phyloP scores from a whole-genome alignment of 23 red algal species.

The Gracilariopsis chorda region DNA sequence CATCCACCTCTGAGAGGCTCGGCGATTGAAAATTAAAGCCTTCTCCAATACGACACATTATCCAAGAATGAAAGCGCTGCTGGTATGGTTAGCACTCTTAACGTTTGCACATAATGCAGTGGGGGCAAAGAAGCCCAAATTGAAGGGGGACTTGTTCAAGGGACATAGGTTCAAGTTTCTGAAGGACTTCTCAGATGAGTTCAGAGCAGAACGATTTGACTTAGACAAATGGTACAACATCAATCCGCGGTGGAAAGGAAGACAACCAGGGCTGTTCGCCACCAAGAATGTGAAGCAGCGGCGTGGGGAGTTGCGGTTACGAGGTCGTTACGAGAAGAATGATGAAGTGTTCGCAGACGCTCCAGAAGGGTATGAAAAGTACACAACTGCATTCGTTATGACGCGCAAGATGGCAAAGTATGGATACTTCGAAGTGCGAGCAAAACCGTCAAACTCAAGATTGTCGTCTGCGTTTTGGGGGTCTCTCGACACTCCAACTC shows the following conservation, averaged over 20 bases:
- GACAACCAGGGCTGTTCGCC: constrained; percentile 38
- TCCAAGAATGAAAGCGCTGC: too few species aligned
- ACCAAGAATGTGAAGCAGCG: constrained; percentile 28
- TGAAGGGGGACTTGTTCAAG: constrained; percentile 17
- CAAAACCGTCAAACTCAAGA: constrained; percentile 50
- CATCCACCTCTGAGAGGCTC: too few species aligned
- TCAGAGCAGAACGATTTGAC: constrained; percentile 18
- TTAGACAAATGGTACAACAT: constrained; percentile 56
- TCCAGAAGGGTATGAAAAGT: constrained; percentile 53
- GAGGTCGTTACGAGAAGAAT: constrained; percentile 22
- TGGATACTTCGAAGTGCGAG: constrained; percentile 67
- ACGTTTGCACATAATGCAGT: neutral
- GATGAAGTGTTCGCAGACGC: constrained; percentile 13
- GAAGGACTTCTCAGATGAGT: constrained; percentile 63
- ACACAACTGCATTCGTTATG: constrained; percentile 48
- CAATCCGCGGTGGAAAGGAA: constrained; percentile 60
- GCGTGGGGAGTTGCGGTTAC: neutral
- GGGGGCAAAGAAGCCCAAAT: neutral
- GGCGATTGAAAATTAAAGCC: too few species aligned
- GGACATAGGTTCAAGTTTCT: constrained; percentile 21
- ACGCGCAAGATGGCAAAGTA: constrained; percentile 14
- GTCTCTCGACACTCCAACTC: constrained; percentile 35
- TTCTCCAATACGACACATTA: too few species aligned
- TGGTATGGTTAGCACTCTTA: neutral
- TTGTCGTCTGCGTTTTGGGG: constrained; percentile 67